Evolutionary conservation across 2,329 filamentous ascomycete genomes (phyloP).

Genomic region (Fusarium mexicanum): DNA sequence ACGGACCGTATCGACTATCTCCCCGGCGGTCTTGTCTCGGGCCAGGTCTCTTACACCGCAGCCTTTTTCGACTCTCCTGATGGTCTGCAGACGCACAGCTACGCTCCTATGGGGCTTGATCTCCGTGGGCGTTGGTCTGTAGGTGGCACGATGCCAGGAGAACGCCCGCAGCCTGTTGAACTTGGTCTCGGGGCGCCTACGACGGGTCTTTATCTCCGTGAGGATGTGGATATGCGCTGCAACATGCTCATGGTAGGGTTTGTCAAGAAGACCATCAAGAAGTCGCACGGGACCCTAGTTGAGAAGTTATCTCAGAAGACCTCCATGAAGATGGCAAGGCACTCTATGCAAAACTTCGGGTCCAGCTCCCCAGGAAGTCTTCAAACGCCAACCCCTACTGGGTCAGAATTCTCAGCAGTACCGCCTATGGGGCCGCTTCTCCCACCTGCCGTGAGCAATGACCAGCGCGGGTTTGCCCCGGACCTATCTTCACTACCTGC

Average conservation of each 20-base stretch:
- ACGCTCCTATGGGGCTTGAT: conserved; percentile 83
- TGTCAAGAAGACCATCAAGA: conserved; percentile 84
- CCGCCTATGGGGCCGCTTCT: conserved; percentile 26
- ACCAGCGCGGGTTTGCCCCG: conserved; percentile 15
- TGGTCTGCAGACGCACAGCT: conserved; percentile 84
- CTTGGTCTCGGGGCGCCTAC: conserved; percentile 72
- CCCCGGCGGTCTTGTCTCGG: conserved; percentile 70
- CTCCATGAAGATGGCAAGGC: conserved; percentile 22
- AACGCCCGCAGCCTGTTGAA: conserved; percentile 72
- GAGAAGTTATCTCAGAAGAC: conserved; percentile 62
- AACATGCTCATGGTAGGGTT: conserved; percentile 80
- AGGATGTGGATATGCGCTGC: conserved; percentile 84
- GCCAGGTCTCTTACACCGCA: conserved; percentile 79
- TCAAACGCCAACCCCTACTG: conserved; percentile 26
- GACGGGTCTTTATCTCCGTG: conserved; percentile 80
- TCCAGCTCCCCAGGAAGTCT: conserved; percentile 7
- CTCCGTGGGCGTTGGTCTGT: conserved; percentile 83
- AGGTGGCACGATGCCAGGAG: conserved; percentile 75
- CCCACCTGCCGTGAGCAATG: conserved; percentile 15
- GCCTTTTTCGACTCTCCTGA: conserved; percentile 79
- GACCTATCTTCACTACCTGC: conserved; percentile 5
- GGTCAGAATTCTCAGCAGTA: conserved; percentile 21
- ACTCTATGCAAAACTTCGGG: conserved; percentile 28
- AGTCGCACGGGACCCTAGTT: conserved; percentile 76
- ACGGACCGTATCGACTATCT: conserved; percentile 82